Evolutionary conservation across 164 flowering plant species (phyloP).

Genomic region (Macadamia tetraphylla): DNA sequence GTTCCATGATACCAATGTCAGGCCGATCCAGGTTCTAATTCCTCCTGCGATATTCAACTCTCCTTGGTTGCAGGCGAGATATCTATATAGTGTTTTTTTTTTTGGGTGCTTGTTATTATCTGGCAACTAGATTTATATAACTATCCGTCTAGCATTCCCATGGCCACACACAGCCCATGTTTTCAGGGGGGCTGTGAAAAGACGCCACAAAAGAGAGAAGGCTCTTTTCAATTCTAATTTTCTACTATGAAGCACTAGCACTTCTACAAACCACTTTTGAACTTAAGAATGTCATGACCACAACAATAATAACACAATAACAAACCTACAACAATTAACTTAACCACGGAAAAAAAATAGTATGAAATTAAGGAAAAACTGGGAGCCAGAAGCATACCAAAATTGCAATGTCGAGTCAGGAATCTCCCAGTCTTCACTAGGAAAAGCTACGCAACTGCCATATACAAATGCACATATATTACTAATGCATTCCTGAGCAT

Average conservation of each 20-base stretch:
- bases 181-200: too few species aligned
- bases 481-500: not conserved
- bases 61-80: too few species aligned
- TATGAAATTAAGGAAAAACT: not conserved
- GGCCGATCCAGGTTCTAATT: too few species aligned
- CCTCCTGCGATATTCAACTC: too few species aligned
- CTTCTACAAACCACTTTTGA: not conserved
- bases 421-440: constrained; percentile 94
- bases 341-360: not conserved
- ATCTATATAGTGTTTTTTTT: too few species aligned
- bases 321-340: not conserved
- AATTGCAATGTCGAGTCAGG: constrained; percentile 94
- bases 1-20: too few species aligned
- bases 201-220: not conserved
- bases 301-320: not conserved
- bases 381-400: constrained; percentile 44
- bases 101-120: too few species aligned
- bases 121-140: too few species aligned
- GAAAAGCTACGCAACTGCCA: constrained; percentile 87
- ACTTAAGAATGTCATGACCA: too few species aligned
- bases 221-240: too few species aligned
- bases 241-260: not conserved
- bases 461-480: not conserved
- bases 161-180: too few species aligned
- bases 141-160: too few species aligned